Conservation (phyloP, 1,284 basidiomycete genomes). For the Abortiporus biennis region DNA sequence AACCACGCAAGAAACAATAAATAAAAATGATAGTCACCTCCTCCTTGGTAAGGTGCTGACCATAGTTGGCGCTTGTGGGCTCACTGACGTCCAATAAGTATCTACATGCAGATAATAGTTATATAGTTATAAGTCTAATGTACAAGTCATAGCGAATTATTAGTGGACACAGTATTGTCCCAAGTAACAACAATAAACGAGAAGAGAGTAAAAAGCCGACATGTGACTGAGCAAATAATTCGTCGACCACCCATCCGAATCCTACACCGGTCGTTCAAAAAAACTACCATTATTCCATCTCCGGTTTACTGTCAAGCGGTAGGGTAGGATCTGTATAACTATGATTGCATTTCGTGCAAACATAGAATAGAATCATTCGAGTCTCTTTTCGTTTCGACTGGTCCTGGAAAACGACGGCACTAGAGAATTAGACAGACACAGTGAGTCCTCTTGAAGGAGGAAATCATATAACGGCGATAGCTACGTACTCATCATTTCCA, state of each 20-base stretch:
- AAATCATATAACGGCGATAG: neutral
- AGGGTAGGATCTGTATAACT: conserved; percentile 71
- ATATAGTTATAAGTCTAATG: too few relatives aligned
- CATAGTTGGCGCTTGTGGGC: conserved; percentile 26
- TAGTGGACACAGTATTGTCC: too few relatives aligned
- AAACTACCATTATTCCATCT: conserved; percentile 7
- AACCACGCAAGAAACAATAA: too few relatives aligned
- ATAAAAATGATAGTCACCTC: too few relatives aligned
- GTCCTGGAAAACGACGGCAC: conserved; percentile 90
- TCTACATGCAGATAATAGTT: too few relatives aligned
- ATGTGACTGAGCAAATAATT: too few relatives aligned
- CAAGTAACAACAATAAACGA: too few relatives aligned
- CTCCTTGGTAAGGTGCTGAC: conserved; percentile 27
- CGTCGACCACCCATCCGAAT: too few relatives aligned
- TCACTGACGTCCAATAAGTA: conserved; percentile 31
- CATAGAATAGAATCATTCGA: conserved; percentile 89
- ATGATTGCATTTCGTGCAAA: conserved; percentile 82
- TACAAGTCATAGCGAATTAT: too few relatives aligned
- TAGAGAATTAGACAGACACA: conserved; percentile 29
- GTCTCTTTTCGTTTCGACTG: conserved; percentile 92
- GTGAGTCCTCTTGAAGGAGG: conserved; percentile 2
- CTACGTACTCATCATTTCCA: conserved; percentile 64
- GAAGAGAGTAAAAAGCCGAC: too few relatives aligned
- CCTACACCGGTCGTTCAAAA: neutral
- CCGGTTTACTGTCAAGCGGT: conserved; percentile 9